Evolutionary conservation across 129 eudicot genomes (phyloP).

Genomic region (Saposhnikovia divaricata): DNA sequence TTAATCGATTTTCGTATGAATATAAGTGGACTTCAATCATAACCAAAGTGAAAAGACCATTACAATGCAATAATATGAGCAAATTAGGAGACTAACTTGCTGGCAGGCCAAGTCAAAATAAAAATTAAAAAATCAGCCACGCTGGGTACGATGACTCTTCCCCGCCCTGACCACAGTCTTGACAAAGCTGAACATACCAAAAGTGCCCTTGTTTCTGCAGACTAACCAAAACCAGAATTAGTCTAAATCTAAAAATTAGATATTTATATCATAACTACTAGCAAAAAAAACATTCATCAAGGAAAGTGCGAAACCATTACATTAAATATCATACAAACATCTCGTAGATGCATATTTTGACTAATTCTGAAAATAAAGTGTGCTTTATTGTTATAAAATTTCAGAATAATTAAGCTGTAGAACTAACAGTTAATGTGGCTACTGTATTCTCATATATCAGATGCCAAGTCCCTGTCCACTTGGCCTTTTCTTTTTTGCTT

Average conservation of each 20-base stretch:
- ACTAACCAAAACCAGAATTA: background rate
- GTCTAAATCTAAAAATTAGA: background rate
- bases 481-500: constrained; percentile 63
- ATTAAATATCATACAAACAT: too few relatives aligned
- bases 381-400: too few relatives aligned
- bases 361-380: too few relatives aligned
- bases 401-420: too few relatives aligned
- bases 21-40: too few relatives aligned
- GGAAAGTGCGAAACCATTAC: background rate
- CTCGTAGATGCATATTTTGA: too few relatives aligned
- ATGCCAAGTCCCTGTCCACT: constrained; percentile 59
- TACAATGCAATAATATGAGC: too few relatives aligned
- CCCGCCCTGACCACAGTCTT: background rate
- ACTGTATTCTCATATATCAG: background rate
- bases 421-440: background rate
- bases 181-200: background rate
- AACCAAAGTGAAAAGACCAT: too few relatives aligned
- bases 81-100: too few relatives aligned
- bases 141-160: background rate
- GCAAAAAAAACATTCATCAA: background rate
- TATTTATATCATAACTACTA: background rate
- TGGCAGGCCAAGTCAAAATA: too few relatives aligned
- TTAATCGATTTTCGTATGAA: too few relatives aligned
- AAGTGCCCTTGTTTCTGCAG: background rate
- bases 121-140: background rate